phyloP scores from a whole-genome alignment of 306 rosid genomes.

The Glycine soja region DNA sequence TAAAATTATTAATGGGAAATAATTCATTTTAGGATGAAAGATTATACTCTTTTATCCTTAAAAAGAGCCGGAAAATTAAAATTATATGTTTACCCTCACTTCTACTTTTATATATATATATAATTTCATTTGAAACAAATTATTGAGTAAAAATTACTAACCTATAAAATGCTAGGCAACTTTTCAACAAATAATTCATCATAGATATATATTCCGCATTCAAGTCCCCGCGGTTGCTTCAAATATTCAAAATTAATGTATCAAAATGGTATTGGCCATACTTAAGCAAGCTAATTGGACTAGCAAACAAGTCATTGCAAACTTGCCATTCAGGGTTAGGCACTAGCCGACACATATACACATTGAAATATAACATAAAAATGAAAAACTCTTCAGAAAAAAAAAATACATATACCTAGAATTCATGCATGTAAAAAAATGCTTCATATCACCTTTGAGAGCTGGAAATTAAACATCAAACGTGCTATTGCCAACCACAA shows the following conservation, averaged over 20 bases:
- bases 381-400: not conserved
- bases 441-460: not conserved
- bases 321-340: constrained; percentile 15
- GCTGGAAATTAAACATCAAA: not conserved
- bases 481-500: constrained; percentile 1
- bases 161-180: not conserved
- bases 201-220: not conserved
- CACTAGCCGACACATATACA: not conserved
- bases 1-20: no score
- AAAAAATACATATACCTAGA: not conserved
- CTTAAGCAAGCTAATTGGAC: not conserved
- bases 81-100: no score
- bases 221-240: constrained; percentile 27
- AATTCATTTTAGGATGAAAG: no score
- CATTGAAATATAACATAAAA: not conserved
- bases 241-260: constrained; percentile 17
- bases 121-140: not conserved
- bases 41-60: no score
- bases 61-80: no score
- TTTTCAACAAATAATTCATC: not conserved
- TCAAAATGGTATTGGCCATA: not conserved
- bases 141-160: not conserved
- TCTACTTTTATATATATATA: no score
- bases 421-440: constrained; percentile 21
- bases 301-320: constrained; percentile 11